A percentile compares a stretch with the other conserved stretches of the same genome.
phyloP scores from a whole-genome alignment of 106 monocot genomes.

The Dendrobium officinale region DNA sequence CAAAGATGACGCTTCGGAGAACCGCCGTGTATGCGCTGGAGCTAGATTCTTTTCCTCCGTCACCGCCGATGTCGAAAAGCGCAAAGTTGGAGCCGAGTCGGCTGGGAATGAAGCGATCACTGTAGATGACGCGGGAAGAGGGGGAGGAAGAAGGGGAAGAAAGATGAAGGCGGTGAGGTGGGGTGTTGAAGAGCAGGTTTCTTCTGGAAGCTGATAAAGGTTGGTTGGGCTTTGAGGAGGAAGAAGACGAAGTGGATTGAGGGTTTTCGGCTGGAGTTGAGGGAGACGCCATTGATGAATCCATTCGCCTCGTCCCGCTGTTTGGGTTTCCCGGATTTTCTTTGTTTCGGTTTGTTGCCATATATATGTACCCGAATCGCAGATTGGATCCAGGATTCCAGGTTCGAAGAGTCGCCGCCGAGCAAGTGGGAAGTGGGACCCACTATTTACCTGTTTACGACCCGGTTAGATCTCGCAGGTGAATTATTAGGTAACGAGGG shows the following conservation, averaged over 20 bases:
- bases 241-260: constrained; percentile 4
- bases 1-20: constrained; percentile 65
- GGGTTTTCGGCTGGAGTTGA: constrained; percentile 21
- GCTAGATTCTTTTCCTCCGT: constrained; percentile 16
- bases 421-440: too few species aligned
- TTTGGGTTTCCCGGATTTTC: constrained; percentile 9
- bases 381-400: too few species aligned
- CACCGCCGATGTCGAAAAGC: constrained; percentile 38
- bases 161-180: constrained; percentile 6
- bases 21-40: constrained; percentile 45
- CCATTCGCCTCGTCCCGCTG: neutral
- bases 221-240: constrained; percentile 9
- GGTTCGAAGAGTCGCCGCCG: too few species aligned
- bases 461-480: too few species aligned
- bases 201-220: constrained; percentile 11
- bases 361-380: too few species aligned
- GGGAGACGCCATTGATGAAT: constrained; percentile 1
- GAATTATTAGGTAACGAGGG: too few species aligned
- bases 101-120: constrained; percentile 82
- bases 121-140: constrained; percentile 45
- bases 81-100: constrained; percentile 67
- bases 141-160: constrained; percentile 20
- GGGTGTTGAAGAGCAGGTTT: constrained; percentile 12
- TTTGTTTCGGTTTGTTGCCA: too few species aligned
- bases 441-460: too few species aligned